phyloP scores from a whole-genome alignment of 257 asterid species.

The Verbena officinalis region DNA sequence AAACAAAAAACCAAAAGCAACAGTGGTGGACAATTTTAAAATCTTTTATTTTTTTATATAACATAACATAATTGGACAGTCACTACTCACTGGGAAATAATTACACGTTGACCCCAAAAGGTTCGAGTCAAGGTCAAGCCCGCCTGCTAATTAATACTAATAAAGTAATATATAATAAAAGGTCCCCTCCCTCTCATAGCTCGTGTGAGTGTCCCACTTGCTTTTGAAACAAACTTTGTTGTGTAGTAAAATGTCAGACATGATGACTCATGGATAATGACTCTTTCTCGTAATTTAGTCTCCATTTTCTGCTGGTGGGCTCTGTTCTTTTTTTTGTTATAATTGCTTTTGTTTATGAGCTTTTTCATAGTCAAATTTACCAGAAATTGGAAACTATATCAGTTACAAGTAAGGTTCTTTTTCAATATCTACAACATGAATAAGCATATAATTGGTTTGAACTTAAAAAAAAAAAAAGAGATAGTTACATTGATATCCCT shows the following conservation, averaged over 20 bases:
- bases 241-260: slow-evolving; percentile 27
- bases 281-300: slow-evolving; percentile 7
- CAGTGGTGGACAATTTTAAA: neutral
- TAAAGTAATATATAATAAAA: neutral
- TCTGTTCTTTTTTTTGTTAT: neutral
- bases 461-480: too few species aligned
- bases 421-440: neutral
- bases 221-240: slow-evolving; percentile 30
- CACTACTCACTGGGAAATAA: too few species aligned
- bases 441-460: neutral
- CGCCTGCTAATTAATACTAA: slow-evolving; percentile 37
- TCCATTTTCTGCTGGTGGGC: neutral
- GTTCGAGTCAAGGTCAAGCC: slow-evolving; percentile 37
- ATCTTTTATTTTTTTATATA: neutral
- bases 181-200: slow-evolving; percentile 26
- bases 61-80: too few species aligned
- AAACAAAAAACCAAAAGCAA: neutral
- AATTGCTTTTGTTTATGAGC: neutral
- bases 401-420: neutral
- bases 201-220: slow-evolving; percentile 11
- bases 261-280: slow-evolving; percentile 35
- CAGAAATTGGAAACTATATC: neutral
- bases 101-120: slow-evolving; percentile 28
- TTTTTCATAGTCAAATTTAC: neutral
- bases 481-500: too few species aligned